These are phyloP conservation scores for Pichia paraexigua DNA, from an alignment of 805 yeast genomes.

Conservation along the genomic window DNA sequence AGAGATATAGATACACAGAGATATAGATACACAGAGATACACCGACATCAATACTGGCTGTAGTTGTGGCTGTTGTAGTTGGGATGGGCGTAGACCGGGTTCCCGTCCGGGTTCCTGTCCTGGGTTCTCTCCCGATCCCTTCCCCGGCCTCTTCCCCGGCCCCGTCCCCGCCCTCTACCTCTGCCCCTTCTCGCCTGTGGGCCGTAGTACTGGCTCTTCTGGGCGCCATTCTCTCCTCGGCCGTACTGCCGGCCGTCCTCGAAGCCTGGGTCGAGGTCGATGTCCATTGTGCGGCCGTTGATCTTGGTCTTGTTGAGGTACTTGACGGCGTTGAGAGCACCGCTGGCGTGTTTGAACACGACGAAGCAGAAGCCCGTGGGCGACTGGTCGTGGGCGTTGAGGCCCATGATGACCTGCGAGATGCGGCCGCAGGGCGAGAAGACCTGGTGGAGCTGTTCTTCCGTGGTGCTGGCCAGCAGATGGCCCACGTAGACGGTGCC, in stretches of 20 bases:
- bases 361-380: slow-evolving; percentile 98
- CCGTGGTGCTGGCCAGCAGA: slow-evolving; percentile 82
- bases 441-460: slow-evolving; percentile 86
- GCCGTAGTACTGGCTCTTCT: slow-evolving; percentile 30
- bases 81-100: neutral
- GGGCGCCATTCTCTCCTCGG: slow-evolving; percentile 89
- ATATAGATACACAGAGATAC: no score
- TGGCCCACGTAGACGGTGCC: slow-evolving; percentile 88
- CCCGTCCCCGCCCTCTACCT: slow-evolving; percentile 11
- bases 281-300: slow-evolving; percentile 73
- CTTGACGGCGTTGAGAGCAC: slow-evolving; percentile 76
- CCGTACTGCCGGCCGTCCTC: slow-evolving; percentile 95
- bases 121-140: neutral
- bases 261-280: slow-evolving; percentile 95
- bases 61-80: neutral
- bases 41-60: no score
- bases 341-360: slow-evolving; percentile 57
- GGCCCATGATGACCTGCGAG: slow-evolving; percentile 83
- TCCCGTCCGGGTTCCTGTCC: no score
- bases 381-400: slow-evolving; percentile 81
- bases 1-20: no score
- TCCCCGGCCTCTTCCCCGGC: slow-evolving; percentile 18
- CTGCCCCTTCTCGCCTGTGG: slow-evolving; percentile 17
- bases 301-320: slow-evolving; percentile 74
- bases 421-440: slow-evolving; percentile 78